A percentile compares a stretch with the other conserved stretches of the same genome.
These are phyloP conservation scores for Linnemannia exigua DNA, from an alignment of 192 early-diverging fungal species.

Conservation along the genomic window DNA sequence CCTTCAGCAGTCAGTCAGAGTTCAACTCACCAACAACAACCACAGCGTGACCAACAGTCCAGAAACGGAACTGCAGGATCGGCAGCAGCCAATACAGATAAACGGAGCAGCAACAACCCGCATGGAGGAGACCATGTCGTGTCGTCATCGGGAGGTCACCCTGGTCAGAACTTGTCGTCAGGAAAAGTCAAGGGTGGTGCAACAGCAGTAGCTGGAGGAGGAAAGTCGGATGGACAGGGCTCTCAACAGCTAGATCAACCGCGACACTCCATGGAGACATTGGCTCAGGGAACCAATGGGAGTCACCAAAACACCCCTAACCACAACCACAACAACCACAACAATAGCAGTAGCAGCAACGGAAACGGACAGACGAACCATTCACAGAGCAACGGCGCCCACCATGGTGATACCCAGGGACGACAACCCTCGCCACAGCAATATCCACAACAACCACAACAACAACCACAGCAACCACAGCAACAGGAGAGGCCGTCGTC, in stretches of 20 bases:
- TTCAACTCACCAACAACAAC: background rate
- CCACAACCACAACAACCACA: conserved; percentile 11
- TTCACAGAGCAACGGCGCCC: background rate
- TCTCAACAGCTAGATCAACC: conserved; percentile 16
- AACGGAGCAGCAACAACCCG: conserved; percentile 1
- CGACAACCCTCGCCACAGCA: conserved; percentile 2
- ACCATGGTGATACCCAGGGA: conserved; percentile 24
- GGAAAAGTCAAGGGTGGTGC: background rate
- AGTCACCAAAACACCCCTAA: conserved; percentile 11
- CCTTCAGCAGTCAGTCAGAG: background rate
- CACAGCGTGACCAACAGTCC: background rate
- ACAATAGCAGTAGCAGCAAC: background rate
- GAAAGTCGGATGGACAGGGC: conserved; percentile 13
- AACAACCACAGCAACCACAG: conserved; percentile 17
- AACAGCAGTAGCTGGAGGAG: conserved; percentile 2
- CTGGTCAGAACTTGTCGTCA: background rate
- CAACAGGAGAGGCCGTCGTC: conserved; percentile 14
- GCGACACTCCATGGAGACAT: conserved; percentile 19
- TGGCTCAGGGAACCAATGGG: conserved; percentile 37
- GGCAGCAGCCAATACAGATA: background rate
- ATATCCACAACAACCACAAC: background rate
- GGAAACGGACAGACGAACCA: conserved; percentile 1
- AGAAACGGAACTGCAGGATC: background rate
- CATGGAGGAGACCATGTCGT: background rate
- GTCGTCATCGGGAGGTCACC: background rate